These are phyloP conservation scores for Lachancea nothofagi DNA, from an alignment of 805 yeast genomes.

Conservation along the genomic window DNA sequence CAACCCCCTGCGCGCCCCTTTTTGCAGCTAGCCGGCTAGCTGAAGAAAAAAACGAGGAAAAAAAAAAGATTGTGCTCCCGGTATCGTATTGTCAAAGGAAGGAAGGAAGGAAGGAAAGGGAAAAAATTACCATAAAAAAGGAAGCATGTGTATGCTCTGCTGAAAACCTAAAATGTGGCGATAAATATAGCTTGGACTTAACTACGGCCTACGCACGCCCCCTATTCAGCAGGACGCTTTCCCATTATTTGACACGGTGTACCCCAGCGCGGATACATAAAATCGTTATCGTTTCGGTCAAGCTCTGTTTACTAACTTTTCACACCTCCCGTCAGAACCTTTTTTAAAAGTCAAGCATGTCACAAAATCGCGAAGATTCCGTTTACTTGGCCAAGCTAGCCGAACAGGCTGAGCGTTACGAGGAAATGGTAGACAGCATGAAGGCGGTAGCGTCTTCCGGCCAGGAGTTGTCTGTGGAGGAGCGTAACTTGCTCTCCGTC, in stretches of 20 bases:
- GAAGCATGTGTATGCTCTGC: background rate
- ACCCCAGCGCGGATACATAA: too few relatives aligned
- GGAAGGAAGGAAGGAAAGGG: background rate
- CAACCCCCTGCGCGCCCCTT: too few relatives aligned
- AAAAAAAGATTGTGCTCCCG: background rate
- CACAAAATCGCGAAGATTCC: conserved; percentile 92
- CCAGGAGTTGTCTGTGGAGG: conserved; percentile 93
- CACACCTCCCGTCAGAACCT: background rate
- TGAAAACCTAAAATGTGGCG: background rate
- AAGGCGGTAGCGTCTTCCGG: conserved; percentile 95
- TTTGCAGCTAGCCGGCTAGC: too few relatives aligned
- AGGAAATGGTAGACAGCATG: conserved; percentile 99
- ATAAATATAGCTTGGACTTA: too few relatives aligned
- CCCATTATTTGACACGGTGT: too few relatives aligned
- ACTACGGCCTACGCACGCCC: too few relatives aligned
- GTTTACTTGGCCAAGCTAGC: conserved; percentile 97
- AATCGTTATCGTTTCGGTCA: background rate
- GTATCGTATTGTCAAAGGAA: background rate
- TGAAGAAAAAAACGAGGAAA: background rate
- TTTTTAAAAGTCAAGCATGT: conserved; percentile 40
- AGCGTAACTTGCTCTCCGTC: conserved; percentile 92
- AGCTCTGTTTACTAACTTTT: background rate
- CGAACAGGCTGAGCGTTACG: conserved; percentile 99
- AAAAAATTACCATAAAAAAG: conserved; percentile 1
- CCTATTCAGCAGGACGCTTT: too few relatives aligned